Base-by-base conservation (phyloP, 306 rosid genomes). In the Lotus japonicus region DNA sequence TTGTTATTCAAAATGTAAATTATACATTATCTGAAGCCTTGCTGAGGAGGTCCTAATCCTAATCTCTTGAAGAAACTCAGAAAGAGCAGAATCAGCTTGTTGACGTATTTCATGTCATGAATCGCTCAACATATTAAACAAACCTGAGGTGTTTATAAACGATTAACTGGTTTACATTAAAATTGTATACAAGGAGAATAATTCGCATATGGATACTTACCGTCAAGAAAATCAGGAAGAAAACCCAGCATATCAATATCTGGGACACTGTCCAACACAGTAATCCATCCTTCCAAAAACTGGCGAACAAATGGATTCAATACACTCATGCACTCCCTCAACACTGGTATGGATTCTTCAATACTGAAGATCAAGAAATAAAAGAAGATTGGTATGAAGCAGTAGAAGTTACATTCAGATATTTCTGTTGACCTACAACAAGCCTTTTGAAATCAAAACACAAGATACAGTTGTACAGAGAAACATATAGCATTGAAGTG, bases 211-310 rank as follows among this genome's bases (percentile, higher is more conserved):
- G 46, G 38, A 75, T 5, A 77, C 57, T 79, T 79, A 90, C 96
- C 96, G 70, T 90, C 96, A 51, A 90, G 95, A 81, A 90, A 87
- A 80, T 90, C 96, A 31, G 96, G 96, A 81, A 90, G 96, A 79
- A 90, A 90, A 9, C 99, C 99, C 81, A 94, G 90, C 99, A 94
- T 94, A 75, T 94, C 99, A 72, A 94, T 90, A 70, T 90, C 95
- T 46, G 99, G 99, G 67, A 88, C 99, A 65, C 99, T 90, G 79
- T 94, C 97, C 81, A 94, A 79, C 26, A 94, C 99, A 73, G 96
- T 88, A 77, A 94, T 90, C 99, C 99, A 94, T 82, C 99, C 99
- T 18, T 90, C 97, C 87, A 94, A 82, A 90, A 94, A 94, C 84
- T 88, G 99, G 36, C 99, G 97, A 41, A 94, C 97, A 82, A 82